phyloP scores from a whole-genome alignment of 2,329 filamentous ascomycete species.

The Scedosporium boydii region DNA sequence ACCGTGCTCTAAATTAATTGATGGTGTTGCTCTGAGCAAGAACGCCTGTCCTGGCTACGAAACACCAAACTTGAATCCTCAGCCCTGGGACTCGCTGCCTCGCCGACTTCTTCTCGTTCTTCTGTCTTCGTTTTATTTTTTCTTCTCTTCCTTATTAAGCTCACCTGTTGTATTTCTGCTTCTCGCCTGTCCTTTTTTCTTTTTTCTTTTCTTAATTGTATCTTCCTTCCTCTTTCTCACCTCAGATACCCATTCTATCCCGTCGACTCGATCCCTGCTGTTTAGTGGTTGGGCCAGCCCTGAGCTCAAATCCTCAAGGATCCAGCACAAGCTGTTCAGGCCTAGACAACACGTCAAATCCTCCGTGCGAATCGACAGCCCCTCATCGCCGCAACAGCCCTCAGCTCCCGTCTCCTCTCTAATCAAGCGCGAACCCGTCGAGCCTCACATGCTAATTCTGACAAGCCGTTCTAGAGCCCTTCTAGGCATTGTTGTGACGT shows the following conservation, averaged over 20 bases:
- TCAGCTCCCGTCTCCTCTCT: background rate
- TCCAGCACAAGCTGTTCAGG: background rate
- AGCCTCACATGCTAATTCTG: slow-evolving; percentile 49
- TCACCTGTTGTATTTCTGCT: background rate
- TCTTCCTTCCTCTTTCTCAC: background rate
- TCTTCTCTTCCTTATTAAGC: background rate
- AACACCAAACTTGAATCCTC: background rate
- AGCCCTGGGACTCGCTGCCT: background rate
- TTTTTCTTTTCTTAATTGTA: background rate
- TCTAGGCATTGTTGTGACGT: slow-evolving; percentile 42
- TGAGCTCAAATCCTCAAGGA: background rate
- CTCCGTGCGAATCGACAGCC: background rate
- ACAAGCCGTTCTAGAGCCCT: slow-evolving; percentile 42
- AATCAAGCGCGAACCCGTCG: background rate
- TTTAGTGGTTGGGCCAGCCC: background rate
- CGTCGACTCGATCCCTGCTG: background rate
- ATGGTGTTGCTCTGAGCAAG: background rate
- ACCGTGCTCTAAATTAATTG: no score
- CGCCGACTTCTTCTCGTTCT: background rate
- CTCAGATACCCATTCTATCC: background rate
- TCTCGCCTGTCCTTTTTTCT: background rate
- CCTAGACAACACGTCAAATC: background rate
- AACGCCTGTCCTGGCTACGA: background rate
- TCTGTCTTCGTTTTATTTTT: background rate
- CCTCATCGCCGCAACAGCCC: background rate